Percentiles rank a stretch among this genome's conserved stretches.
Conservation (phyloP, 306 rosid genomes). For the Cucurbita ficifolia region DNA sequence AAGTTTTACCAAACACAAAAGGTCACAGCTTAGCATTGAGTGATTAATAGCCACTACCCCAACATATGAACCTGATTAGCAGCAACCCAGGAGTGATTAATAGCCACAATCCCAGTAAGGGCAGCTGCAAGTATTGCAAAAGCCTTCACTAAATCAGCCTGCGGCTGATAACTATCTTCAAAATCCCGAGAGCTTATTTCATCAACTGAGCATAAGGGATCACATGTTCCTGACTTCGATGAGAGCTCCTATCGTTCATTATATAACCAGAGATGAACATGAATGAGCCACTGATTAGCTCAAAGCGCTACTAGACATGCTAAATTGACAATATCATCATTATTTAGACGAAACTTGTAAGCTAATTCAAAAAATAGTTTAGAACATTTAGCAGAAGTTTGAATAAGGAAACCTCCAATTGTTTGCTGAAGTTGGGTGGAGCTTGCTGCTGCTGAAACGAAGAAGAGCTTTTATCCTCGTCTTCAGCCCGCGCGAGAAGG, state of each 20-base stretch:
- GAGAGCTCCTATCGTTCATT: constrained; percentile 34
- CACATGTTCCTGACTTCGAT: constrained; percentile 46
- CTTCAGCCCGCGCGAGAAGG: constrained; percentile 61
- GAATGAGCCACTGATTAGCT: background rate
- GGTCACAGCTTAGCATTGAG: background rate
- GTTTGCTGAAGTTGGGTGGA: constrained; percentile 31
- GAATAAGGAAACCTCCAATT: constrained; percentile 35
- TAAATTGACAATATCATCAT: background rate
- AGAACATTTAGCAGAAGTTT: background rate
- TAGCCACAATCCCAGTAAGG: constrained; percentile 61
- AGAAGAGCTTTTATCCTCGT: constrained; percentile 38
- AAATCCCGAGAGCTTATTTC: constrained; percentile 57
- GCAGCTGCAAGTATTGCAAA: constrained; percentile 60
- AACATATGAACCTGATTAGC: constrained; percentile 65
- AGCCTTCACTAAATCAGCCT: constrained; percentile 76
- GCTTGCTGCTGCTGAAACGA: constrained; percentile 25
- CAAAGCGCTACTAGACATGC: background rate
- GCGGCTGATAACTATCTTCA: constrained; percentile 49
- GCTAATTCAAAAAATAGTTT: background rate
- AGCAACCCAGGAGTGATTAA: constrained; percentile 91
- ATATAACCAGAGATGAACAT: constrained; percentile 10
- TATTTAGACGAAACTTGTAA: background rate
- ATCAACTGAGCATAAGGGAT: constrained; percentile 71
- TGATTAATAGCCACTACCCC: constrained; percentile 77
- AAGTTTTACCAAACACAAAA: constrained; percentile 7